Evolutionary conservation across 2,329 filamentous ascomycete species (phyloP), one percentile per base, ranked within the genome.

Genomic region (Fusarium sp.): DNA sequence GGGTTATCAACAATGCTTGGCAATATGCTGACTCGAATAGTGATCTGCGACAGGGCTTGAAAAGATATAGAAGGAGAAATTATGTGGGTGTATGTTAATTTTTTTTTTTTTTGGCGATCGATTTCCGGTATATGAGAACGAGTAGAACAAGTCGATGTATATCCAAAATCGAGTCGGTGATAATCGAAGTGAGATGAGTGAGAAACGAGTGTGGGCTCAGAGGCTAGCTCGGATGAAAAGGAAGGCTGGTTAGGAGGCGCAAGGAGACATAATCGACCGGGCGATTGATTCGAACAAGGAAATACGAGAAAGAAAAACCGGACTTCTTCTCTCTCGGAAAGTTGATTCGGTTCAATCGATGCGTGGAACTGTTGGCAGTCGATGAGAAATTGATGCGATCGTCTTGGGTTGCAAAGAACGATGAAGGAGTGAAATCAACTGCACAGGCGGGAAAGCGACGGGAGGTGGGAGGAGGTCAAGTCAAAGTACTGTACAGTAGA

Each of bases 171-270:
- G 71, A 62, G 49, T 63, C 61, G 52, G 49, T 55, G 63, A 29
- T 60, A 51, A 57, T 69, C 75, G 70, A 57, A 59, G 57, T 62
- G 63, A 72, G 56, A 62, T 75, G 64, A 73, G 46, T 69, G 72
- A 67, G 72, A 63, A 72, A 73, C 85, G 84, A 82, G 84, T 85
- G 82, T 82, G 84, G 76, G 82, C 79, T 77, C 73, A 78, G 83
- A 85, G 84, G 82, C 84, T 85, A 85, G 84, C 84, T 86, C 84
- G 78, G 72, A 76, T 73, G 73, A 72, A 73, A 73, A 73, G 55
- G 69, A 66, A 77, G 74, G 77, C 76, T 74, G 73, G 57, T 75
- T 77, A 78, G 71, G 77, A 74, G 73, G 73, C 69, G 59, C 73
- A 79, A 78, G 74, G 68, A 76, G 77, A 81, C 81, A 83, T 82